A percentile compares a stretch with the other conserved stretches of the same genome.
Evolutionary conservation across 257 asterid genomes (phyloP).

Genomic region (Salvia hispanica): DNA sequence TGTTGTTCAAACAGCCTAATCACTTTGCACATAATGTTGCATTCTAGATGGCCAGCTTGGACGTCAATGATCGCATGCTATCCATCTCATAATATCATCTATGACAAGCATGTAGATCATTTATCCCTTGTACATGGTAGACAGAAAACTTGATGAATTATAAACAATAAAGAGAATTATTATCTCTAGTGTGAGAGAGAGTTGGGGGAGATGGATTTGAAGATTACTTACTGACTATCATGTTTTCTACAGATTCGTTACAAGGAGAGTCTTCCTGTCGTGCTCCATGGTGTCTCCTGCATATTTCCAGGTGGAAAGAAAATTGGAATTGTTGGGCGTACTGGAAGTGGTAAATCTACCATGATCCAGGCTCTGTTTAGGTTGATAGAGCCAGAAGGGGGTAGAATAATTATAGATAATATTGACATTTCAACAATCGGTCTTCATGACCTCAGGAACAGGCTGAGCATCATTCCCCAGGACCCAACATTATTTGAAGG

Average conservation of each 20-base stretch:
- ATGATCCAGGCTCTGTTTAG: conserved; percentile 95
- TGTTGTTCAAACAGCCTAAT: no score
- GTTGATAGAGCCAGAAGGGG: conserved; percentile 86
- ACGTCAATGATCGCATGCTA: no score
- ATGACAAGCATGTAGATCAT: no score
- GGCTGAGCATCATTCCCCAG: conserved; percentile 94
- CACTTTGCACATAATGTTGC: not conserved
- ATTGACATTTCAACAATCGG: conserved; percentile 84
- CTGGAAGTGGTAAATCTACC: conserved; percentile 99
- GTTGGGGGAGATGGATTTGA: not conserved
- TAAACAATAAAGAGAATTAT: no score
- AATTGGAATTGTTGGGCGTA: conserved; percentile 97
- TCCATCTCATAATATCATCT: not conserved
- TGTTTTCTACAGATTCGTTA: conserved; percentile 46
- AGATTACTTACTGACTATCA: not conserved
- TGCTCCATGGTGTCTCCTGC: conserved; percentile 92
- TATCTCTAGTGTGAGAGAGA: not conserved
- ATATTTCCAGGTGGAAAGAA: conserved; percentile 90
- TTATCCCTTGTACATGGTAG: no score
- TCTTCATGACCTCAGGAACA: conserved; percentile 91
- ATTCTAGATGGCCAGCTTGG: not conserved
- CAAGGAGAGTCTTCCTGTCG: conserved; percentile 94
- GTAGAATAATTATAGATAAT: conserved; percentile 80
- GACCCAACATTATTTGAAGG: conserved; percentile 98
- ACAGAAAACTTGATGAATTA: no score